Conservation (phyloP, 2,329 filamentous ascomycete species). For the Fusarium coicis region DNA sequence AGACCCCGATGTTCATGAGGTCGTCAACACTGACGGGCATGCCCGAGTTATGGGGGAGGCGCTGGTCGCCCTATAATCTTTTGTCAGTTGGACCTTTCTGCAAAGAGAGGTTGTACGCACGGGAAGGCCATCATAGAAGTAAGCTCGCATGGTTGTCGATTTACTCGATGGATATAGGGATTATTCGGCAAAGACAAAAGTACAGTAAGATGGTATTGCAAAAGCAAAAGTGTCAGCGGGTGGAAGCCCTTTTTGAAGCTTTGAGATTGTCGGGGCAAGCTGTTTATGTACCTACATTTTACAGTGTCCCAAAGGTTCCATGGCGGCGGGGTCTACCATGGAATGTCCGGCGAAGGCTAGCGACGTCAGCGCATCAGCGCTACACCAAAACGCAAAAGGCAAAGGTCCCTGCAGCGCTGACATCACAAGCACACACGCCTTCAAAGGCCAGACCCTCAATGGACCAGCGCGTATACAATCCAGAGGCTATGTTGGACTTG, state of each 20-base stretch:
- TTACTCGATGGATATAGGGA: neutral
- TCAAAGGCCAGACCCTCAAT: neutral
- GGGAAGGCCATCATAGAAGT: slow-evolving; percentile 66
- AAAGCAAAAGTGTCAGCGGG: slow-evolving; percentile 10
- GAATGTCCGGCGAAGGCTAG: slow-evolving; percentile 30
- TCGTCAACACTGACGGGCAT: slow-evolving; percentile 71
- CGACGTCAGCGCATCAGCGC: slow-evolving; percentile 42
- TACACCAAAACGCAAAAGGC: slow-evolving; percentile 23
- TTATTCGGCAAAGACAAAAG: neutral
- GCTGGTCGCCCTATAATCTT: slow-evolving; percentile 83
- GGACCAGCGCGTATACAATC: neutral
- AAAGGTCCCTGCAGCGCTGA: slow-evolving; percentile 22
- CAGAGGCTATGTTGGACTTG: neutral
- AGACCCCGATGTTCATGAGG: slow-evolving; percentile 80
- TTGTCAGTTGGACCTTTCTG: slow-evolving; percentile 13
- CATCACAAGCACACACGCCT: slow-evolving; percentile 31
- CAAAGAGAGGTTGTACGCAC: slow-evolving; percentile 51
- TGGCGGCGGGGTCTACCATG: slow-evolving; percentile 40
- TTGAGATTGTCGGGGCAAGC: slow-evolving; percentile 12
- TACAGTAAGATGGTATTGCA: neutral
- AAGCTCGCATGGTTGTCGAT: slow-evolving; percentile 62
- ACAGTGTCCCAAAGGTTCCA: slow-evolving; percentile 18
- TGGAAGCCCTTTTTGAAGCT: slow-evolving; percentile 20
- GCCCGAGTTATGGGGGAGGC: slow-evolving; percentile 88
- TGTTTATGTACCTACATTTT: slow-evolving; percentile 23